Percentiles rank a stretch among this genome's conserved stretches.
Evolutionary conservation across 768 basidiomycete species (phyloP).

Genomic region (Daedaleopsis nitida): DNA sequence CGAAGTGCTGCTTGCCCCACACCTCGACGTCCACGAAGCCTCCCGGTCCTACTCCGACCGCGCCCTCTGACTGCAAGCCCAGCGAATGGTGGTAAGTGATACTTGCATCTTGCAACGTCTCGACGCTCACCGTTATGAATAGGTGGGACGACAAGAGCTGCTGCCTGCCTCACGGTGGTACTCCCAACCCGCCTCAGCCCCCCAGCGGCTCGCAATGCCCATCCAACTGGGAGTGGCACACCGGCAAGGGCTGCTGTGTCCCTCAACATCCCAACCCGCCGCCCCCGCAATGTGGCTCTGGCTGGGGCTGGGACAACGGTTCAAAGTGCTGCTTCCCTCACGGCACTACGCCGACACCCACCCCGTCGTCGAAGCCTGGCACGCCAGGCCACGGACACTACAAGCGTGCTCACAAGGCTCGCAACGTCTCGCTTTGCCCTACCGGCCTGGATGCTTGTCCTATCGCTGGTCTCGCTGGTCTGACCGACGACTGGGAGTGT

Average conservation of each 20-base stretch:
- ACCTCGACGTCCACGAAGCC: conserved; percentile 14
- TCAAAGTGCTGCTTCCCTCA: conserved; percentile 33
- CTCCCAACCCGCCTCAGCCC: conserved; percentile 46
- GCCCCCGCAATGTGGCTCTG: conserved; percentile 41
- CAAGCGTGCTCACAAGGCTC: conserved; percentile 39
- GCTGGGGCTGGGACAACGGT: conserved; percentile 47
- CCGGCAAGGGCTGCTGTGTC: conserved; percentile 51
- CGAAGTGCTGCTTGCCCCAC: conserved; percentile 33
- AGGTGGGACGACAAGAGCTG: conserved; percentile 38
- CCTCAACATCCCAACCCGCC: conserved; percentile 49
- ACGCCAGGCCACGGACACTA: conserved; percentile 26
- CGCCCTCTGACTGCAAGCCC: conserved; percentile 7
- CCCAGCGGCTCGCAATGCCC: conserved; percentile 50
- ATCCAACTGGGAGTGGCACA: conserved; percentile 53
- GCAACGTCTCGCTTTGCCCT: conserved; percentile 51
- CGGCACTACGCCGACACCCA: conserved; percentile 30
- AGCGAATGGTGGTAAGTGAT: conserved; percentile 14
- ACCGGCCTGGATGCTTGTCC: conserved; percentile 58
- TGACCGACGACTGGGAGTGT: conserved; percentile 56
- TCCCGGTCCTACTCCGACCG: conserved; percentile 6
- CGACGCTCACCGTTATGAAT: neutral
- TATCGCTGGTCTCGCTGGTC: conserved; percentile 39
- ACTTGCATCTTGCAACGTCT: neutral
- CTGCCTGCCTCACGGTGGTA: conserved; percentile 50
- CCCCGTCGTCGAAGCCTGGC: conserved; percentile 37